Evolutionary conservation across 306 rosid species (phyloP).

Genomic region (Myrica gale): DNA sequence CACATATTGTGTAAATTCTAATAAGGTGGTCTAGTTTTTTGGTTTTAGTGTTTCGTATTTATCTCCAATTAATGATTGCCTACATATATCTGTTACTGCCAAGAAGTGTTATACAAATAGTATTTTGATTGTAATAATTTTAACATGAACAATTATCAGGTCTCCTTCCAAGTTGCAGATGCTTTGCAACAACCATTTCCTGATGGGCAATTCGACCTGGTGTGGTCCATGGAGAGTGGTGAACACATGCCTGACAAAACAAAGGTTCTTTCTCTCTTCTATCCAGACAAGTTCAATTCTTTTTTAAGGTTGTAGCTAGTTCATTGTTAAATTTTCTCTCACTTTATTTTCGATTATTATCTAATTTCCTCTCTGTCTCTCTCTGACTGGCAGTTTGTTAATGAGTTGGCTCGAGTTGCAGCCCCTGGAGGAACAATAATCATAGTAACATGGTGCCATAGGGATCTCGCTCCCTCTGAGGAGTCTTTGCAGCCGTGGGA

Average conservation of each 20-base stretch:
- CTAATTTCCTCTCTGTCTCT: slow-evolving; percentile 5
- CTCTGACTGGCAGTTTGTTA: slow-evolving; percentile 56
- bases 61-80: not conserved
- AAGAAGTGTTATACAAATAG: not conserved
- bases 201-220: slow-evolving; percentile 70
- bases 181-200: slow-evolving; percentile 83
- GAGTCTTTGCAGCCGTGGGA: slow-evolving; percentile 64
- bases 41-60: not conserved
- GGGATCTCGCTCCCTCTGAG: slow-evolving; percentile 73
- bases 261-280: slow-evolving; percentile 39
- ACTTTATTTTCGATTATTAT: slow-evolving; percentile 9
- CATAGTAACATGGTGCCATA: slow-evolving; percentile 93
- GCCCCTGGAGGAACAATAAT: slow-evolving; percentile 84
- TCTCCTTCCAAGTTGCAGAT: slow-evolving; percentile 75
- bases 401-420: slow-evolving; percentile 83
- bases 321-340: slow-evolving; percentile 1
- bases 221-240: slow-evolving; percentile 99
- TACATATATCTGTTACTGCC: not conserved
- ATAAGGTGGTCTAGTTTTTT: not conserved
- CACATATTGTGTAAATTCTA: no score
- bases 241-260: slow-evolving; percentile 98
- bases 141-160: slow-evolving; percentile 39
- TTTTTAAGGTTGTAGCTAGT: not conserved
- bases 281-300: not conserved
- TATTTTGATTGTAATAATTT: not conserved